These are phyloP conservation scores for Colletotrichum tropicicola DNA, from an alignment of 2,329 filamentous ascomycete genomes.

Conservation along the genomic window DNA sequence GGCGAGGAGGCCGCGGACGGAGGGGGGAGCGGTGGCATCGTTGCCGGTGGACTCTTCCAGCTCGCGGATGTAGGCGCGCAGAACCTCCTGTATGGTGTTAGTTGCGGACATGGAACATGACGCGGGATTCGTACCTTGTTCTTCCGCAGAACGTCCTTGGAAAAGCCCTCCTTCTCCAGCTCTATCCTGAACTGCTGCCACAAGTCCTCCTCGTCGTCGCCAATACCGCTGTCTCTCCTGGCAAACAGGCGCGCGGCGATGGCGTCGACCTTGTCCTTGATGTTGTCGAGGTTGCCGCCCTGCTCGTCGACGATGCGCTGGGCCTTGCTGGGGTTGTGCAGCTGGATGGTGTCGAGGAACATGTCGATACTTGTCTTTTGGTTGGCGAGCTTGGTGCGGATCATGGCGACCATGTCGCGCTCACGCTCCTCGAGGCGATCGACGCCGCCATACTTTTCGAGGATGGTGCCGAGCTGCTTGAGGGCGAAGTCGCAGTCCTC, in stretches of 20 bases:
- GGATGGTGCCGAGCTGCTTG: slow-evolving; percentile 60
- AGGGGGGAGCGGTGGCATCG: slow-evolving; percentile 54
- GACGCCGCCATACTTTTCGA: slow-evolving; percentile 54
- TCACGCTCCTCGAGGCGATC: slow-evolving; percentile 40
- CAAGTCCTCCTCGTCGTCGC: slow-evolving; percentile 58
- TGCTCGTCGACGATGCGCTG: slow-evolving; percentile 44
- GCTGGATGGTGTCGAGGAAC: slow-evolving; percentile 66
- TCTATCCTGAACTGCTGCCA: slow-evolving; percentile 69
- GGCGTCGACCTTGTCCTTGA: slow-evolving; percentile 68
- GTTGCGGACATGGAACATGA: neutral
- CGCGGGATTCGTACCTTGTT: slow-evolving; percentile 60
- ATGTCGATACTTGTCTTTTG: slow-evolving; percentile 63
- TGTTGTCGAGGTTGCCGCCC: slow-evolving; percentile 56
- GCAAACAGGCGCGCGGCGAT: slow-evolving; percentile 62
- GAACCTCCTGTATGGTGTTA: slow-evolving; percentile 56
- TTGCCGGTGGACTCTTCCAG: slow-evolving; percentile 59
- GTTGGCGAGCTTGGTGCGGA: slow-evolving; percentile 56
- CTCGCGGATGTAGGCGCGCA: slow-evolving; percentile 69
- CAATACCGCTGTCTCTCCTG: slow-evolving; percentile 45
- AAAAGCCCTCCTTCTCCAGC: slow-evolving; percentile 66
- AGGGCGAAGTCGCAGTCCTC: slow-evolving; percentile 65
- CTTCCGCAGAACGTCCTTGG: slow-evolving; percentile 60
- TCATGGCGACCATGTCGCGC: slow-evolving; percentile 49
- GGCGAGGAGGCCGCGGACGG: slow-evolving; percentile 63
- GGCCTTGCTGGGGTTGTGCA: slow-evolving; percentile 55